Evolutionary conservation across 2,329 filamentous ascomycete species (phyloP), one percentile per base, ranked within the genome.

Genomic region (Alternaria sp.): DNA sequence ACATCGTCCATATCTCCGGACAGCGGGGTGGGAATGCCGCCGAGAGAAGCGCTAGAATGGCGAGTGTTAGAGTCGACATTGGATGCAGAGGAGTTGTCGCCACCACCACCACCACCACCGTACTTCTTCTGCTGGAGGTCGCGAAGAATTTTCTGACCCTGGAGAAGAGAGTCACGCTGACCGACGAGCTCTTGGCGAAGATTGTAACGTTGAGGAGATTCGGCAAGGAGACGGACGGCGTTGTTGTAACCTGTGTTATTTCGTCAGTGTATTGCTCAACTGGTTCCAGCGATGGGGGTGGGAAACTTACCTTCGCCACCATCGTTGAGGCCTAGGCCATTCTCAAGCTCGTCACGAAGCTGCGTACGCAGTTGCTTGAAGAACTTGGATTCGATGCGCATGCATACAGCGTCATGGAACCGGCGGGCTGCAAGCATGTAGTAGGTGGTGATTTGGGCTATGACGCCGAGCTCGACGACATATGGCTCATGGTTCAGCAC

Each of bases 371-470:
- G 58, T 14, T 61, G 54, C 31, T 69, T 68, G 61, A 74, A 76
- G 33, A 80, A 64, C 40, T 80, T 75, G 0, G 60, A 70, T n/a
- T 78, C 68, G 1, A 81, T 68, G 1, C 78, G 67, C 65, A 77
- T 76, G 26, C 70, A 77, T 5, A 84, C 68, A 0, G 71, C 71
- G 28, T 93, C 89, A 0, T 86, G 81, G 66, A 92, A 90, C 1
- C 89, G 84, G 33, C 82, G 78, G 0, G 86, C 84, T 0, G 90
- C 89, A 4, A 89, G 84, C 45, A 85, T 81, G 69, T 93, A 93
- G 72, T 92, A 93, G 0, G 85, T 88, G 0, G 88, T 80, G 42
- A 91, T 82, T 4, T 86, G 86, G 0, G 87, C 82, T 0, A 90
- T 84, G 0, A 90, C 85, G 8, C 83, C 80, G 0, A 93, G 74